Conservation (phyloP, 495 filamentous ascomycete genomes). For the Paragyromitra xinjiangensis region DNA sequence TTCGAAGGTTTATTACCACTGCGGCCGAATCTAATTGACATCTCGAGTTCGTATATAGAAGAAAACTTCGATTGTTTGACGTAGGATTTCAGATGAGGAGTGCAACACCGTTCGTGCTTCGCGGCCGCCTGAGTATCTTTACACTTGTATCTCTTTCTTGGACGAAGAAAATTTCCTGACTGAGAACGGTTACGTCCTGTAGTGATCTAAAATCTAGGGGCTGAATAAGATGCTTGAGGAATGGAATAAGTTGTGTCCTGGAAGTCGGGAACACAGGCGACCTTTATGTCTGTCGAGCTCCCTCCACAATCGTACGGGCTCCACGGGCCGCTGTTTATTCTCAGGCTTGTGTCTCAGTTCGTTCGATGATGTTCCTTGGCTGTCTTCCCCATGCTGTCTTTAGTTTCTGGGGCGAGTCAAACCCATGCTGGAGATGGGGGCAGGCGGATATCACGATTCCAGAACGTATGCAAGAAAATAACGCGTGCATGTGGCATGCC, state of each 20-base stretch:
- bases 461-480: conserved; percentile 46
- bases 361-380: conserved; percentile 18
- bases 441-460: conserved; percentile 35
- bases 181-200: conserved; percentile 11
- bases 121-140: conserved; percentile 1
- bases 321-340: conserved; percentile 31
- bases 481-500: conserved; percentile 39
- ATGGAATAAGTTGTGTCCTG: conserved; percentile 42
- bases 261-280: conserved; percentile 43
- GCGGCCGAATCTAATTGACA: conserved; percentile 58
- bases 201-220: conserved; percentile 33
- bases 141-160: conserved; percentile 4
- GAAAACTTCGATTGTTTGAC: conserved; percentile 7
- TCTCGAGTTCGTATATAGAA: conserved; percentile 26
- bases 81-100: not conserved
- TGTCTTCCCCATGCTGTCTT: conserved; percentile 18
- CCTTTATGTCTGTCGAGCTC: conserved; percentile 41
- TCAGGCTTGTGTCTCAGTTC: conserved; percentile 39
- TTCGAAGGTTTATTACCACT: conserved; percentile 48
- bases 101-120: not conserved
- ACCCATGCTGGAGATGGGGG: conserved; percentile 11
- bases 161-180: not conserved
- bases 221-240: conserved; percentile 35
- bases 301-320: conserved; percentile 29
- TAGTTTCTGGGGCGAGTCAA: conserved; percentile 29